These are phyloP conservation scores for Plasmodium vivax DNA, from an alignment of 169 alveolate species.

Conservation along the genomic window DNA sequence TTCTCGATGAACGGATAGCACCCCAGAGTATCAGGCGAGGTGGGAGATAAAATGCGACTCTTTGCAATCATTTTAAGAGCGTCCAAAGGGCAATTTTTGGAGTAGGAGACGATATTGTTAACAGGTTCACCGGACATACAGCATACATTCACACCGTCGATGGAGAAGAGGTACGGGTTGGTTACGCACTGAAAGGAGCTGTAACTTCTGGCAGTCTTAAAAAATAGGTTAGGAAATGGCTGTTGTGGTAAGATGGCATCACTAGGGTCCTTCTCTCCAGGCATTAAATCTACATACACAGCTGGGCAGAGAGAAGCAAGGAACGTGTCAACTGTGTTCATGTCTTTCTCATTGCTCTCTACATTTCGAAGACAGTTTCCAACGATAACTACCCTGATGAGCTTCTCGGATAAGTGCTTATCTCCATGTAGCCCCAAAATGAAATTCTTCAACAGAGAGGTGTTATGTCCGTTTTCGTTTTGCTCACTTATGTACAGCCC, in stretches of 20 bases:
- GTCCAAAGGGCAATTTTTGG: constrained; percentile 28
- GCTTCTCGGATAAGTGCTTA: constrained; percentile 15
- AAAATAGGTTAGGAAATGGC: constrained; percentile 77
- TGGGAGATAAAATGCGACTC: constrained; percentile 80
- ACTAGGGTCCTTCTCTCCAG: constrained; percentile 80
- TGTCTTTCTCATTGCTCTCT: constrained; percentile 29
- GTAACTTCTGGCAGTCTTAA: constrained; percentile 53
- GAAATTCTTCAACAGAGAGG: constrained; percentile 53
- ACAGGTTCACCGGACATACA: constrained; percentile 85
- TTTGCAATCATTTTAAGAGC: constrained; percentile 76
- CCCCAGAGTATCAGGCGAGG: constrained; percentile 83
- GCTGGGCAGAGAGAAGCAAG: constrained; percentile 42
- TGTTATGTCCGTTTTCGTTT: constrained; percentile 20
- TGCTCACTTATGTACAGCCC: constrained; percentile 47
- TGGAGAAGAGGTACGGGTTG: constrained; percentile 77
- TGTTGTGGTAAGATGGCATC: constrained; percentile 79
- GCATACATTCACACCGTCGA: constrained; percentile 76
- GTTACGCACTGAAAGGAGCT: constrained; percentile 75
- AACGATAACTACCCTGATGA: constrained; percentile 73
- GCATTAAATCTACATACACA: constrained; percentile 77
- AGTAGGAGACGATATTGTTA: constrained; percentile 66
- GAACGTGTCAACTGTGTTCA: constrained; percentile 21
- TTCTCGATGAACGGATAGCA: constrained; percentile 78
- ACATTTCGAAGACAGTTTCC: constrained; percentile 74
- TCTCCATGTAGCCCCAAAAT: constrained; percentile 70